phyloP scores from a whole-genome alignment of 345 rosid species.

The Eucalyptus leucophloia region DNA sequence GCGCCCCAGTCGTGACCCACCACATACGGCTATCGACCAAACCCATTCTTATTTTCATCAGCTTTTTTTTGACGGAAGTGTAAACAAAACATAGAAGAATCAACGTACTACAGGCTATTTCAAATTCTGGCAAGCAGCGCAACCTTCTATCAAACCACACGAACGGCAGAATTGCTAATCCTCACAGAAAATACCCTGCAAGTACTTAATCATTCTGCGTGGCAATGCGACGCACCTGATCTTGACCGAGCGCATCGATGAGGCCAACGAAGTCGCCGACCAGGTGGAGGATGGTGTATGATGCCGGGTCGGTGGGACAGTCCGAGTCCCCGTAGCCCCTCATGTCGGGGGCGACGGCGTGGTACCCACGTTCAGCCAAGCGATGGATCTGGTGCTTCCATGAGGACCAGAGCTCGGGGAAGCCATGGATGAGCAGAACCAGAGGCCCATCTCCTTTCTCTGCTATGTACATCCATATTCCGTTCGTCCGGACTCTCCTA shows the following conservation, averaged over 20 bases:
- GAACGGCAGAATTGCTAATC: no score
- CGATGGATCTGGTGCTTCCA: constrained; percentile 16
- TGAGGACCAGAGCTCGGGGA: constrained; percentile 17
- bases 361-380: constrained; percentile 8
- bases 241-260: constrained; percentile 1
- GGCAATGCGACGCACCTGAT: background rate
- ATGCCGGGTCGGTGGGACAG: background rate
- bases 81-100: background rate
- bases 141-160: background rate
- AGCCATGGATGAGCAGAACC: constrained; percentile 24
- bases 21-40: constrained; percentile 1
- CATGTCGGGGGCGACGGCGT: constrained; percentile 15
- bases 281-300: background rate
- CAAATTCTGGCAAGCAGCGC: background rate
- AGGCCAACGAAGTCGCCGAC: constrained; percentile 17
- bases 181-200: background rate
- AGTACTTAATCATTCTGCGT: background rate
- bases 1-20: constrained; percentile 8
- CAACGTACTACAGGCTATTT: background rate
- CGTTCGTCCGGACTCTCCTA: constrained; percentile 2
- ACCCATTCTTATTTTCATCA: background rate
- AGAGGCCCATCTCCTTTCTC: constrained; percentile 9
- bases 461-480: constrained; percentile 15
- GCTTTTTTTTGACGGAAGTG: background rate
- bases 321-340: constrained; percentile 15